Base-by-base conservation (phyloP, 352 stramenopile genomes). In the Phytopythium montanum region DNA sequence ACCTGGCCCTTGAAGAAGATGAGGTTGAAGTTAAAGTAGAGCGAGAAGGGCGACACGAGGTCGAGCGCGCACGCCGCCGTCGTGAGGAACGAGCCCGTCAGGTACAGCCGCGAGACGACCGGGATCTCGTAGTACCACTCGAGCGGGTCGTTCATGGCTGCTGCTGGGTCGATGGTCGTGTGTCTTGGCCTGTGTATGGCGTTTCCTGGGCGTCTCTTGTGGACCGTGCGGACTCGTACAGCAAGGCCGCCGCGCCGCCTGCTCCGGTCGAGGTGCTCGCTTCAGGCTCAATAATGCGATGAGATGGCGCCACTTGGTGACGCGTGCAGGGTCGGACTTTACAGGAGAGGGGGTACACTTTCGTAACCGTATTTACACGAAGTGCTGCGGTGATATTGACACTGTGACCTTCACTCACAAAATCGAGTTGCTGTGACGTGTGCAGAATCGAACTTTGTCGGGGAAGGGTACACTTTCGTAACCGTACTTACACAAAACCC, bases 101-200 rank as follows among this genome's bases (percentile, higher is more conserved):
- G 91, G 74, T 99, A 99, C 18, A 98, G 70, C 31, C 97, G 80
- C 38, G 96, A 99, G 65, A 99, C 88, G n/a, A 98, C 63, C 36
- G 97, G 97, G 65, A 99, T 99, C 68, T 99, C 97, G 70, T 97
- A 96, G 77, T 99, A 99, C 97, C 97, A 99, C 69, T 90, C 84
- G 60, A 96, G 75, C 45, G 87, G 84, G 59, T 95, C 85, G 69
- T 93, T 94, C 84, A 94, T 94, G 31, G n/a, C 67, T 51, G 44
- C 23, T 25, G 31, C 42, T 50, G n/a, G n/a, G n/a, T n/a, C n/a
- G n/a, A n/a, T n/a, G n/a, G n/a, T n/a, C 14, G 33, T 38, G 33
- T 5, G 31, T 36, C 2, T 36, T 10, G 10, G 9, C 14, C 33
- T 38, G 5, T 38, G 7, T 36, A 5, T n/a, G n/a, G n/a, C n/a